phyloP scores from a whole-genome alignment of 2,329 filamentous ascomycete species.

The Hypoxylon rubiginosum region DNA sequence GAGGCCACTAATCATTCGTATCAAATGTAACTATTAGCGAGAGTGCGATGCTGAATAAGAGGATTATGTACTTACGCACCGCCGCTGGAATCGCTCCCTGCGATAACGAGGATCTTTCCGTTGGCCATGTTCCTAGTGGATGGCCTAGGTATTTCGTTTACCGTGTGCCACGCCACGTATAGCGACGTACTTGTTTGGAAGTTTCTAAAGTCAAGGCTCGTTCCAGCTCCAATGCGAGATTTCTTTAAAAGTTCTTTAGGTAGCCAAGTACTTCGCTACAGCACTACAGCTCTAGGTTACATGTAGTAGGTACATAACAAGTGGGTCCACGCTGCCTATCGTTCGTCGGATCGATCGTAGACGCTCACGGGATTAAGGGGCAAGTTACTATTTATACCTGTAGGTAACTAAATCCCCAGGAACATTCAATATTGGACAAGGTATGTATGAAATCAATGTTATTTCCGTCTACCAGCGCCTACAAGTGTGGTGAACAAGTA shows the following conservation, averaged over 20 bases:
- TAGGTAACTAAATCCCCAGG: not conserved
- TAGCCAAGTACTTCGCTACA: not conserved
- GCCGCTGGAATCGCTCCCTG: slow-evolving; percentile 90
- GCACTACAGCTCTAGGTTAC: not conserved
- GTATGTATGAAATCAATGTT: not conserved
- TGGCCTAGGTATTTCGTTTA: not conserved
- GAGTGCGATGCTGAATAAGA: slow-evolving; percentile 22
- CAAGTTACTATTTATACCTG: not conserved
- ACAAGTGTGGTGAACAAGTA: slow-evolving; percentile 9
- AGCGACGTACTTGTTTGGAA: not conserved
- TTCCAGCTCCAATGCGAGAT: slow-evolving; percentile 26
- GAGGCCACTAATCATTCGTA: slow-evolving; percentile 73
- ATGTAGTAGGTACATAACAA: slow-evolving; percentile 13
- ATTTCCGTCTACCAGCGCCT: not conserved
- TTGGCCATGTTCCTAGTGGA: slow-evolving; percentile 51
- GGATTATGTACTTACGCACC: slow-evolving; percentile 73
- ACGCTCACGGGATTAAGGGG: not conserved
- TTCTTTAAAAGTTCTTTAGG: slow-evolving; percentile 26
- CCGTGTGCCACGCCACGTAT: not conserved
- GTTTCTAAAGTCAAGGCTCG: not conserved
- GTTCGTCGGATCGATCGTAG: slow-evolving; percentile 13
- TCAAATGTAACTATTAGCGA: slow-evolving; percentile 21
- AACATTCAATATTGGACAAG: not conserved
- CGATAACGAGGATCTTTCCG: slow-evolving; percentile 80
- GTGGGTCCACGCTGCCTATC: slow-evolving; percentile 22